phyloP scores from a whole-genome alignment of 306 rosid genomes.

The Castanea sativa region DNA sequence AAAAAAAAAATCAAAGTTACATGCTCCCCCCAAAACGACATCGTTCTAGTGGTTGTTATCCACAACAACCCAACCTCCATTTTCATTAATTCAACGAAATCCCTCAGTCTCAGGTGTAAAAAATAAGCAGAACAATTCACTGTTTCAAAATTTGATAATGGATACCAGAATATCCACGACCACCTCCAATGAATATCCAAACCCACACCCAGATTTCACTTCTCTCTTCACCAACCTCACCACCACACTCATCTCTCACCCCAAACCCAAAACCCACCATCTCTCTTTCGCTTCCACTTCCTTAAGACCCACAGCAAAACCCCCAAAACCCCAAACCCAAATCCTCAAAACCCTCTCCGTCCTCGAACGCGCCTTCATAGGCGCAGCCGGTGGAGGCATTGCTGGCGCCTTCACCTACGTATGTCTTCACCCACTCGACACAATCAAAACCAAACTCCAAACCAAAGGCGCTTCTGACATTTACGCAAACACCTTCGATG shows the following conservation, averaged over 20 bases:
- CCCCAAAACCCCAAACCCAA: conserved; percentile 29
- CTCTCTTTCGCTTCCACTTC: conserved; percentile 45
- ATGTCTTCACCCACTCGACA: conserved; percentile 83
- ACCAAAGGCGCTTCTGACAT: conserved; percentile 73
- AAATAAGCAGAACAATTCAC: not conserved
- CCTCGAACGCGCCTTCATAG: conserved; percentile 79
- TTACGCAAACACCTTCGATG: conserved; percentile 71
- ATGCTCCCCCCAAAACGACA: too few species aligned
- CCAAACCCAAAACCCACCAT: conserved; percentile 1
- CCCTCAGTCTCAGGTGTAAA: not conserved
- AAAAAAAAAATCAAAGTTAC: too few species aligned
- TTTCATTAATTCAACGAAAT: not conserved
- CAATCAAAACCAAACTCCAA: conserved; percentile 86
- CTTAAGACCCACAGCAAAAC: conserved; percentile 28
- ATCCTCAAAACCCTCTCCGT: conserved; percentile 57
- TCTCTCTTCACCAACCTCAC: conserved; percentile 36
- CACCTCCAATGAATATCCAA: conserved; percentile 20
- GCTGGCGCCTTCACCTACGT: conserved; percentile 98
- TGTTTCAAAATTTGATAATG: conserved; percentile 29
- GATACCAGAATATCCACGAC: conserved; percentile 66
- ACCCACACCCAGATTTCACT: conserved; percentile 42
- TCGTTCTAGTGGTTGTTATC: too few species aligned
- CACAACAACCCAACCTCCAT: not conserved
- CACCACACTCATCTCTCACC: conserved; percentile 2
- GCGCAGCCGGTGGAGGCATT: conserved; percentile 80